phyloP scores from a whole-genome alignment of 2,329 filamentous ascomycete genomes.

The Cercospora nicotianae region DNA sequence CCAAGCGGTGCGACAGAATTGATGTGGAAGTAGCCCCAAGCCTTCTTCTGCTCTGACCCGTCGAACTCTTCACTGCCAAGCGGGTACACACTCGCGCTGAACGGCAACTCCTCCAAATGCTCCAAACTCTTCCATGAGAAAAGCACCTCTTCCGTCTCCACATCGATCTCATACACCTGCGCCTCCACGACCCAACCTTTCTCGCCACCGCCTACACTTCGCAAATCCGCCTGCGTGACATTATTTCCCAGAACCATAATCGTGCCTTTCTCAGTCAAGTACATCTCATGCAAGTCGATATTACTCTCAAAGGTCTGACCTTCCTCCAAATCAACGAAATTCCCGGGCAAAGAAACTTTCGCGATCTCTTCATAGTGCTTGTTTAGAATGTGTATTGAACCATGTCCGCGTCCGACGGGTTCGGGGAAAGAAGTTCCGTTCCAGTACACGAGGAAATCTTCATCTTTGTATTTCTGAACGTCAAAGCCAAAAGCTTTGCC shows the following conservation, averaged over 20 bases:
- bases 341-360: slow-evolving; percentile 21
- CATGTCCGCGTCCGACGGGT: slow-evolving; percentile 26
- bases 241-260: slow-evolving; percentile 37
- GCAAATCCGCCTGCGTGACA: slow-evolving; percentile 34
- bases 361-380: slow-evolving; percentile 24
- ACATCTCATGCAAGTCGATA: slow-evolving; percentile 41
- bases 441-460: slow-evolving; percentile 25
- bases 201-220: slow-evolving; percentile 31
- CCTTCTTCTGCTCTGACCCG: slow-evolving; percentile 17
- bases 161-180: slow-evolving; percentile 37
- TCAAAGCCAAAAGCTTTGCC: slow-evolving; percentile 25
- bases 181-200: slow-evolving; percentile 38
- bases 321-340: slow-evolving; percentile 19
- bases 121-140: slow-evolving; percentile 43
- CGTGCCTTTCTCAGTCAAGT: slow-evolving; percentile 36
- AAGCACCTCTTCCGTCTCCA: slow-evolving; percentile 38
- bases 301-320: slow-evolving; percentile 21
- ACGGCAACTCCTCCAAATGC: slow-evolving; percentile 37
- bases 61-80: slow-evolving; percentile 26
- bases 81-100: slow-evolving; percentile 38
- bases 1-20: slow-evolving; percentile 24
- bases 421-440: slow-evolving; percentile 25
- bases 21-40: slow-evolving; percentile 31
- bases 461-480: slow-evolving; percentile 20
- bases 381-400: slow-evolving; percentile 21